Evolutionary conservation across 495 filamentous ascomycete genomes (phyloP), one percentile per base, ranked within the genome.

Genomic region (Podospora sp.): DNA sequence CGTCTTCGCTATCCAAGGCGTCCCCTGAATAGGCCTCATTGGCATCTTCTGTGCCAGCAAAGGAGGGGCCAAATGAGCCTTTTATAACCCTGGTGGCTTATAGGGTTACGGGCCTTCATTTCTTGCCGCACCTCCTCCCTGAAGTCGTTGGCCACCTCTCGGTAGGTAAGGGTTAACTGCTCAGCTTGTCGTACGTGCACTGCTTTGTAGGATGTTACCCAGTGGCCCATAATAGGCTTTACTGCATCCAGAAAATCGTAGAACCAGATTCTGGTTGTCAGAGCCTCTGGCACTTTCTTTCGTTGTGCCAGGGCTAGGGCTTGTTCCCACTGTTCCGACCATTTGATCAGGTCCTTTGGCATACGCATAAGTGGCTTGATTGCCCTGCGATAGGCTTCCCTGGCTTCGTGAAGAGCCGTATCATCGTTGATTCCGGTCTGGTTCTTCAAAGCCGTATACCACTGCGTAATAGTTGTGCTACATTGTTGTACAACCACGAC

Each of bases 41-140:
- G 8, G 22, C n/a, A n/a, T n/a, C 56, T 18, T 59, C 56, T 59
- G 7, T 59, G 18, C 56, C 56, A 7, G 22, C 22, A 33, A 59
- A 59, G 56, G 56, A 59, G 7, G 56, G 56, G 56, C 56, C 8
- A 59, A 59, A 59, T 59, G 22, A 24, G 56, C 56, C 56, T 59
- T 27, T 59, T 27, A 18, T 9, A 26, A 59, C n/a, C 59, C 29
- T n/a, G 27, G 29, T 62, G 3, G 56, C 56, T 59, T 26, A 33
- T 27, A 26, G 8, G 56, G 14, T 26, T 62, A 22, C 26, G 59
- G 35, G 59, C 59, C 20, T 49, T 40, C 26, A 3, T 62, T 21
- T 16, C 8, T 62, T 62, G 29, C 59, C 59, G 12, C 59, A 62
- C 59, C 59, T 49, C 59, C 16, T 59, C 21, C 7, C 56, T 25